Base-by-base conservation (phyloP, 805 yeast species). In the Pichia sporocuriosa region DNA sequence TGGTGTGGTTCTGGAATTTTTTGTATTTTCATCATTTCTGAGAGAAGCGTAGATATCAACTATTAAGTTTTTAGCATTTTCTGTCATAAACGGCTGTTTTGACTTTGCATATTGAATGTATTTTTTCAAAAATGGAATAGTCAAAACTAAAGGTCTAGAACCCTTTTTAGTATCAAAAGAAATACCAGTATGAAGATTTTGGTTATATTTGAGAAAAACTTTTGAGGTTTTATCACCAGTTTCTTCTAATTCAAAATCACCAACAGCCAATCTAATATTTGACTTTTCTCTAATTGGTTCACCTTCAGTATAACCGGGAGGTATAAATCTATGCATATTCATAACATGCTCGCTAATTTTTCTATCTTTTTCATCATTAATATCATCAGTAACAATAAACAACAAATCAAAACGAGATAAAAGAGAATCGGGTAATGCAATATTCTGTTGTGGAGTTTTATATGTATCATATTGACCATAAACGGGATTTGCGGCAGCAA, bases 401-500 rank as follows among this genome's bases (percentile, higher is more conserved):
- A 93, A 65, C 58, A 93, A 73, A 73, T 93, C 98, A 57, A 93
- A 93, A 77, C 98, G 95, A 15, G 97, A 90, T 46, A 93, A 71
- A 45, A 93, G 70, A 10, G 98, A 93, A 66, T 93, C 98, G 2
- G 98, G 98, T 41, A 93, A 72, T 0, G 97, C 97, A 54, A 93
- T 93, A 60, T 93, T 93, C 61, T 85, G 84, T 63, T 89, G 96
- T 3, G 98, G 97, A 53, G 90, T 95, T 66, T 85, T 87, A 63
- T 85, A 94, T 19, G 89, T 81, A 65, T 90, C 97, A 61, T 90
- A 90, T 63, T 90, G 97, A 39, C 98, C 97, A 63, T 79, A 89
- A 2, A 90, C 87, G 1, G 98, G 98, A 61, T 90, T 90, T 7
- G 98, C 98, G 26, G 98, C 98, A 1, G 97, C 97, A 51, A 90